A percentile compares a stretch with the other conserved stretches of the same genome.
phyloP scores from a whole-genome alignment of 2,329 filamentous ascomycete species.

The Rachicladosporium sp. region DNA sequence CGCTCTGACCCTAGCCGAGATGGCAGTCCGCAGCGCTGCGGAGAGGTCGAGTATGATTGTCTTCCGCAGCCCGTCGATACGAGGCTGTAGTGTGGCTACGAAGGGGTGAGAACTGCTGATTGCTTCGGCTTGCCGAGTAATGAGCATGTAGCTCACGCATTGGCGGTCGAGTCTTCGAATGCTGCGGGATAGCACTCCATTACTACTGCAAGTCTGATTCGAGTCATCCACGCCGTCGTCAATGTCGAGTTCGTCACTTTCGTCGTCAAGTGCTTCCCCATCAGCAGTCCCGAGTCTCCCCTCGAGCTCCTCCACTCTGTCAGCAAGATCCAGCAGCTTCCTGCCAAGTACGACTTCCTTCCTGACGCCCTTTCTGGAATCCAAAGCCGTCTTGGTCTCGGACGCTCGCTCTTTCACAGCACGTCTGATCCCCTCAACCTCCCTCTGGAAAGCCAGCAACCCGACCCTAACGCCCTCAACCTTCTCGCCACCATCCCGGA shows the following conservation, averaged over 20 bases:
- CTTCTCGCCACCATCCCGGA: conserved; percentile 80
- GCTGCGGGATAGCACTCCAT: too few relatives aligned
- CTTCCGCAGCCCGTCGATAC: conserved; percentile 46
- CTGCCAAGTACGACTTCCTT: conserved; percentile 51
- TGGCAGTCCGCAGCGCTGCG: conserved; percentile 48
- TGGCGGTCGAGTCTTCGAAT: conserved; percentile 40
- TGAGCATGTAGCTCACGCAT: conserved; percentile 44
- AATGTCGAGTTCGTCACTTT: conserved; percentile 18
- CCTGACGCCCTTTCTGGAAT: conserved; percentile 55
- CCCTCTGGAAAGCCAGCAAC: conserved; percentile 70
- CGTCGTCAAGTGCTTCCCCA: conserved; percentile 18
- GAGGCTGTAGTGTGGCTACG: conserved; percentile 42
- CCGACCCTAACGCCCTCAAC: conserved; percentile 84
- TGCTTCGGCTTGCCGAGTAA: conserved; percentile 39
- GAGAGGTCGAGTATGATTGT: conserved; percentile 54
- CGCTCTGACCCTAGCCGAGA: conserved; percentile 26
- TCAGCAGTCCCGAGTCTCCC: conserved; percentile 38
- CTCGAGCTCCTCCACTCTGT: conserved; percentile 51
- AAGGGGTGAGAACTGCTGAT: conserved; percentile 52
- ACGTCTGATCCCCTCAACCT: conserved; percentile 61
- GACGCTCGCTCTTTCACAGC: conserved; percentile 51
- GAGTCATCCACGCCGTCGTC: conserved; percentile 23
- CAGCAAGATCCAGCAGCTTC: conserved; percentile 53
- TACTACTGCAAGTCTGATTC: conserved; percentile 15
- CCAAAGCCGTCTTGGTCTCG: conserved; percentile 50